phyloP scores from a whole-genome alignment of 1,284 basidiomycete genomes.

The Amylostereum chailletii region DNA sequence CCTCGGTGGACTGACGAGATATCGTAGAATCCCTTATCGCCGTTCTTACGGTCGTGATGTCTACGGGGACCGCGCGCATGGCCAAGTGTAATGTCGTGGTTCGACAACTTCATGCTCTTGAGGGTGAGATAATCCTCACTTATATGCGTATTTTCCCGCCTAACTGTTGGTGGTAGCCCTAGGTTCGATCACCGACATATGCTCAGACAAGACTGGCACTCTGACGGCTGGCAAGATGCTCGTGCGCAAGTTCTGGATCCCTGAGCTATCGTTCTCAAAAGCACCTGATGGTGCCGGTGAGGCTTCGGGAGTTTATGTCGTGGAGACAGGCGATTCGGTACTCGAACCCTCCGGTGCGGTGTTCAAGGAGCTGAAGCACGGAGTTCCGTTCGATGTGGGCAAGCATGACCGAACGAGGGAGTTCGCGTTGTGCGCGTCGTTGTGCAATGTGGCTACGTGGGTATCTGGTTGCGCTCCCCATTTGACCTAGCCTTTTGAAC shows the following conservation, averaged over 20 bases:
- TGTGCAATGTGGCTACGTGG: conserved; percentile 8
- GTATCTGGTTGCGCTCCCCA: neutral
- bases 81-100: conserved; percentile 41
- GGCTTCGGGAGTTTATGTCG: neutral
- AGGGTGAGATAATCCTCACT: conserved; percentile 30
- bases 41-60: conserved; percentile 35
- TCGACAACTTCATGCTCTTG: conserved; percentile 44
- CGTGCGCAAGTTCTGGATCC: neutral
- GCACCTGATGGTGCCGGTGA: neutral
- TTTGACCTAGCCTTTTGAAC: neutral
- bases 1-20: too few relatives aligned
- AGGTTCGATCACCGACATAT: conserved; percentile 43
- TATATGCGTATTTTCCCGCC: neutral
- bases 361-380: neutral
- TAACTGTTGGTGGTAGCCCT: conserved; percentile 2
- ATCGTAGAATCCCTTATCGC: conserved; percentile 29
- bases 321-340: neutral
- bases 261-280: neutral
- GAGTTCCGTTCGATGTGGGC: neutral
- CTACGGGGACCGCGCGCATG: conserved; percentile 46
- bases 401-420: neutral
- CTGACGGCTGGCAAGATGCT: conserved; percentile 20
- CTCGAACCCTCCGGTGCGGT: neutral
- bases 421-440: conserved; percentile 7
- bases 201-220: conserved; percentile 20